Conservation (phyloP, 345 rosid genomes). For the Balakata baccata region DNA sequence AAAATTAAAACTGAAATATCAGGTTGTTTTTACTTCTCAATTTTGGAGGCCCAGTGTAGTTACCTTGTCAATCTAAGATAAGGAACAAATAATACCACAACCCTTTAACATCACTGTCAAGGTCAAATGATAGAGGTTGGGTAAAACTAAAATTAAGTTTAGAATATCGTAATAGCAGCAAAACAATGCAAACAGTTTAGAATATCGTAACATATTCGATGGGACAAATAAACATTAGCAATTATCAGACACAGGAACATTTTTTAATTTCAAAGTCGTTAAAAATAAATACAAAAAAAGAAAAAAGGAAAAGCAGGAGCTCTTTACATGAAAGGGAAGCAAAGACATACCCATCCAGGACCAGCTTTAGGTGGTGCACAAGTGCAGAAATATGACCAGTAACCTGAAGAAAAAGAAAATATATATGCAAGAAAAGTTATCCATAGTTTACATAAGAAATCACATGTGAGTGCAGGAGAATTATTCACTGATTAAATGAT, state of each 20-base stretch:
- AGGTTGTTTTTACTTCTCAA: background rate
- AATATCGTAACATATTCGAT: background rate
- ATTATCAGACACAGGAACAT: background rate
- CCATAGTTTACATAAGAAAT: background rate
- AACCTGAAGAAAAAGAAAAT: conserved; percentile 56
- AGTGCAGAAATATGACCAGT: conserved; percentile 92
- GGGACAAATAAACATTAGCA: background rate
- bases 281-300: background rate
- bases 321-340: conserved; percentile 1
- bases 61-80: background rate
- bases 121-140: background rate
- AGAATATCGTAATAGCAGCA: background rate
- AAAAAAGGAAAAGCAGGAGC: background rate
- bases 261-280: background rate
- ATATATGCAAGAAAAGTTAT: background rate
- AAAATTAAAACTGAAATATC: background rate
- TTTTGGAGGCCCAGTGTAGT: background rate
- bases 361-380: conserved; percentile 96
- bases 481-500: background rate
- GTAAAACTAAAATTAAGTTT: background rate
- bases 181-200: background rate
- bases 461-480: background rate
- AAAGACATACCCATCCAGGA: conserved; percentile 90
- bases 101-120: background rate
- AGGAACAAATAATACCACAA: background rate